Evolutionary conservation across 768 basidiomycete genomes (phyloP).

Genomic region (Paxillus involutus): DNA sequence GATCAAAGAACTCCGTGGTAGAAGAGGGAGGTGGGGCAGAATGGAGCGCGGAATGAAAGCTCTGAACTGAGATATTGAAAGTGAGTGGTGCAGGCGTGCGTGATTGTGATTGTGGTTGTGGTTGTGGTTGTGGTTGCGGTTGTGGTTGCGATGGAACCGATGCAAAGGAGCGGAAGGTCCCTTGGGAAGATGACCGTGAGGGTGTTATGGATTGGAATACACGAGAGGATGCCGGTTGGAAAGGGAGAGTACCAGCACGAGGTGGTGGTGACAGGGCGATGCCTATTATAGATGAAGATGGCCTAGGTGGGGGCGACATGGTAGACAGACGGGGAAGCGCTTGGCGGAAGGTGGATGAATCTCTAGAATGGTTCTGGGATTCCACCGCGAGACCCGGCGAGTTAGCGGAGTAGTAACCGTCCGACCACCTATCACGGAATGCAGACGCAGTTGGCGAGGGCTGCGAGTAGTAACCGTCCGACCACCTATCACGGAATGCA

Average conservation of each 20-base stretch:
- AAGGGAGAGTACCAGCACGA: slow-evolving; percentile 19
- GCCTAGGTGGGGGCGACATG: slow-evolving; percentile 59
- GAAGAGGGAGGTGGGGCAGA: slow-evolving; percentile 66
- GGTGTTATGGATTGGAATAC: slow-evolving; percentile 12
- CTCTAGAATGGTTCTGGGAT: slow-evolving; percentile 14
- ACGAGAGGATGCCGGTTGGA: slow-evolving; percentile 18
- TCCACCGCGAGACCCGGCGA: slow-evolving; percentile 20
- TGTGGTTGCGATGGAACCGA: slow-evolving; percentile 26
- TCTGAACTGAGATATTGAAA: slow-evolving; percentile 47
- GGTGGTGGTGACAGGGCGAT: slow-evolving; percentile 58
- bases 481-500: slow-evolving; percentile 67
- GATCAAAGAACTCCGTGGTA: slow-evolving; percentile 74
- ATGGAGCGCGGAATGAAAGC: slow-evolving; percentile 46
- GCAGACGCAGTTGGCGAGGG: slow-evolving; percentile 78
- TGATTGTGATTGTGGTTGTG: slow-evolving; percentile 18
- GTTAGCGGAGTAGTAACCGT: slow-evolving; percentile 31
- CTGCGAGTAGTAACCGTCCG: slow-evolving; percentile 54
- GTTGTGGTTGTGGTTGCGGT: slow-evolving; percentile 11
- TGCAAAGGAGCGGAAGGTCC: slow-evolving; percentile 30
- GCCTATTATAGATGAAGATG: slow-evolving; percentile 60
- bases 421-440: slow-evolving; percentile 59
- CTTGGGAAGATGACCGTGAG: slow-evolving; percentile 28
- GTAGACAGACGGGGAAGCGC: slow-evolving; percentile 21
- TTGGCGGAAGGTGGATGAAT: slow-evolving; percentile 20
- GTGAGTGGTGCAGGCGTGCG: slow-evolving; percentile 28